phyloP scores from a whole-genome alignment of 1,139 yeast species.

The Saccharomyces hybrid region DNA sequence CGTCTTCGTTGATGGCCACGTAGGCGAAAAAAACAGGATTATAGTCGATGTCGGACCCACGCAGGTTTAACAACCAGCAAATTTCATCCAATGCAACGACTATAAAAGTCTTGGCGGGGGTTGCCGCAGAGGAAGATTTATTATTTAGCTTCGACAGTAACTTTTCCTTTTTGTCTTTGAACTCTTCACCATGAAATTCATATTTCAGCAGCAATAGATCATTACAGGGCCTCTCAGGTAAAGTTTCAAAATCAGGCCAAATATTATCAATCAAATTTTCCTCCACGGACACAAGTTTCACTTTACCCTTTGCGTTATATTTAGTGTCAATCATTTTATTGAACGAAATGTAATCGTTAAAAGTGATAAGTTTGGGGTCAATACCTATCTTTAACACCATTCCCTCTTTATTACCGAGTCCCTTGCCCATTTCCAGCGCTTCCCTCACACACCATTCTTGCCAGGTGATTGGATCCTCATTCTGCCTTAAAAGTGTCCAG shows the following conservation, averaged over 20 bases:
- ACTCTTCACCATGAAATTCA: conserved; percentile 44
- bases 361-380: conserved; percentile 66
- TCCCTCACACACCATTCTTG: conserved; percentile 71
- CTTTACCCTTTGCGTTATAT: conserved; percentile 33
- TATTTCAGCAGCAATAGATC: conserved; percentile 41
- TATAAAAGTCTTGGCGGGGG: conserved; percentile 35
- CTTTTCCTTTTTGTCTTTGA: conserved; percentile 35
- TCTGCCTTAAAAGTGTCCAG: conserved; percentile 81
- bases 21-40: conserved; percentile 90
- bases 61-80: conserved; percentile 84
- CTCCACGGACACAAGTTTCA: conserved; percentile 55
- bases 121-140: conserved; percentile 24
- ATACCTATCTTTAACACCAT: conserved; percentile 34
- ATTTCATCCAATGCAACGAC: conserved; percentile 79
- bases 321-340: conserved; percentile 30
- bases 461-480: conserved; percentile 79
- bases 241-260: conserved; percentile 51
- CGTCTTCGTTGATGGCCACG: conserved; percentile 49
- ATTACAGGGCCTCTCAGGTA: conserved; percentile 43
- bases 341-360: conserved; percentile 36
- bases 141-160: conserved; percentile 31
- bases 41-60: conserved; percentile 79
- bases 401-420: conserved; percentile 31
- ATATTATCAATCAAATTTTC: conserved; percentile 69
- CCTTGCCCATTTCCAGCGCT: conserved; percentile 49